These are phyloP conservation scores for Coniochaeta sp. DNA, from an alignment of 2,329 filamentous ascomycete genomes.

Conservation along the genomic window DNA sequence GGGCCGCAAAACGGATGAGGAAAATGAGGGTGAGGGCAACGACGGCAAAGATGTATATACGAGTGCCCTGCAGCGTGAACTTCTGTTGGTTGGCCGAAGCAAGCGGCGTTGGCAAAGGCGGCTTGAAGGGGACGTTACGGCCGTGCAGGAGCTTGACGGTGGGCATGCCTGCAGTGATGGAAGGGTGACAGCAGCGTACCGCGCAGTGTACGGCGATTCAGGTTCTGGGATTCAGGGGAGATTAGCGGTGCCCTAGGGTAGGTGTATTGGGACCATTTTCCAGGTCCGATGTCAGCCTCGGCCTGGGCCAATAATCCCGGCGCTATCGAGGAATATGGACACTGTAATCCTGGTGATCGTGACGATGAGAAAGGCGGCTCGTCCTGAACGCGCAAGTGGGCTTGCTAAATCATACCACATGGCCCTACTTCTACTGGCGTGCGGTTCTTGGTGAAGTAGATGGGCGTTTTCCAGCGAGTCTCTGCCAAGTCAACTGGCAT, in stretches of 20 bases:
- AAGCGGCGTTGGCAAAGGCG: constrained; percentile 8
- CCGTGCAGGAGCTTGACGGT: constrained; percentile 23
- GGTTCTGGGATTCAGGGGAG: background rate
- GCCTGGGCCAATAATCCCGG: background rate
- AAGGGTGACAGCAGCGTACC: background rate
- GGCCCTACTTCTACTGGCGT: background rate
- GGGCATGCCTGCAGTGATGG: constrained; percentile 27
- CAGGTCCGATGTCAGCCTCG: constrained; percentile 2
- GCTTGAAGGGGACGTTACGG: constrained; percentile 21
- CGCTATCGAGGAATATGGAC: background rate
- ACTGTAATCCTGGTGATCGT: background rate
- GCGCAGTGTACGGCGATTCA: background rate
- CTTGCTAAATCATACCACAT: background rate
- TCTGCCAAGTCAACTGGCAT: background rate
- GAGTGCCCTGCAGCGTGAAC: constrained; percentile 8
- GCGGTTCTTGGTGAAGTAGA: background rate
- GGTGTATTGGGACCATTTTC: background rate
- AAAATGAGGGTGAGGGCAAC: constrained; percentile 26
- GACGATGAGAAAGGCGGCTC: background rate
- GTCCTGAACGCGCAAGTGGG: background rate
- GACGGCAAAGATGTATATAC: constrained; percentile 21
- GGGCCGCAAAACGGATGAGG: constrained; percentile 14
- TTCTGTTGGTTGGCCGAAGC: constrained; percentile 14
- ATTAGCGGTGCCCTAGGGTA: background rate
- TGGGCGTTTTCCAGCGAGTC: background rate